phyloP scores from a whole-genome alignment of 2,329 filamentous ascomycete species.

The Phyllosticta ampelicida region DNA sequence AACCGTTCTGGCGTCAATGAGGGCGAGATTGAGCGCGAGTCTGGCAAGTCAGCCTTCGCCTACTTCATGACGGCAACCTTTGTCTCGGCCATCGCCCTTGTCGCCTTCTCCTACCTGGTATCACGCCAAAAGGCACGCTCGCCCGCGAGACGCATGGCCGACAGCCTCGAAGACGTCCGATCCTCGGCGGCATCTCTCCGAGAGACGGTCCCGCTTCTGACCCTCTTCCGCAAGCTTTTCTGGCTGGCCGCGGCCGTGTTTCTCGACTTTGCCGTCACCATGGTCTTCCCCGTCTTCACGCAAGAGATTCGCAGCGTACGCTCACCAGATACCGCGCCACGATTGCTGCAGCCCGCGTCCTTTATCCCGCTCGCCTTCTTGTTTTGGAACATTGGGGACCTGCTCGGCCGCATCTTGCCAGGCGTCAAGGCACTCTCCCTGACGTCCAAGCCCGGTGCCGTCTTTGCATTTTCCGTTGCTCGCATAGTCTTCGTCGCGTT shows the following conservation, averaged over 20 bases:
- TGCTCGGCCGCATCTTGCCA: conserved; percentile 63
- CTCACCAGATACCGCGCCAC: conserved; percentile 32
- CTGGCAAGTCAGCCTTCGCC: conserved; percentile 65
- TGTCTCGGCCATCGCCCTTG: conserved; percentile 59
- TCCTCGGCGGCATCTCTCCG: conserved; percentile 22
- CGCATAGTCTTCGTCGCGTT: conserved; percentile 67
- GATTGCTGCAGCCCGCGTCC: conserved; percentile 57
- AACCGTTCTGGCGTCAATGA: conserved; percentile 22
- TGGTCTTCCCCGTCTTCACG: conserved; percentile 95
- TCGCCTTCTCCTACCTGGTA: conserved; percentile 65
- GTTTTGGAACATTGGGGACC: conserved; percentile 85
- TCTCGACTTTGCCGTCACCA: conserved; percentile 71
- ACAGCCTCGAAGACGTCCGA: conserved; percentile 6
- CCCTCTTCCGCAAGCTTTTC: conserved; percentile 64
- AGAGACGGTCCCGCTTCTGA: conserved; percentile 48
- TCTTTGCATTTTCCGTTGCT: conserved; percentile 57
- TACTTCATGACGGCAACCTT: conserved; percentile 84
- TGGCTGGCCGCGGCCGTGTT: conserved; percentile 71
- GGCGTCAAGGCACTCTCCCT: conserved; percentile 46
- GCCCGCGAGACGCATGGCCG: conserved; percentile 15
- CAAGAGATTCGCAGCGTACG: conserved; percentile 35
- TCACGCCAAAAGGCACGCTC: conserved; percentile 35
- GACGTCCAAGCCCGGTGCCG: conserved; percentile 49
- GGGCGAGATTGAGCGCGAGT: conserved; percentile 26
- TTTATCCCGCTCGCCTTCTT: conserved; percentile 90